Conservation (phyloP, 352 stramenopile genomes). For the Phytophthora multivora region DNA sequence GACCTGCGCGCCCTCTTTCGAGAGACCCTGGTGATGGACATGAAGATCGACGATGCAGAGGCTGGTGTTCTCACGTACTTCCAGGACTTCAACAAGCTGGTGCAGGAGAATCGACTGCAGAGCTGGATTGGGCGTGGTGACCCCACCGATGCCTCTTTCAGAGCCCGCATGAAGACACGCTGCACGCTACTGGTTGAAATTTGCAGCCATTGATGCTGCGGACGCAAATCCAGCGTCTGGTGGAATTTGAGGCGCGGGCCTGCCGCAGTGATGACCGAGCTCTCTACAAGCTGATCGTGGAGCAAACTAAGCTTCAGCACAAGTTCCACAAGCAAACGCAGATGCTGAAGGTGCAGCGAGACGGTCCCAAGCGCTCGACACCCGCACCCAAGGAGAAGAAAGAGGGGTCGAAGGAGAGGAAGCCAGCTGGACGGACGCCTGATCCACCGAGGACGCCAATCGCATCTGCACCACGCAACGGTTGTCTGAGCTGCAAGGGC, state of each 20-base stretch:
- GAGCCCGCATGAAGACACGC: constrained; percentile 9
- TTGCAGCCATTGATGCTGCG: constrained; percentile 13
- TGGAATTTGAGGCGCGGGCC: constrained; percentile 8
- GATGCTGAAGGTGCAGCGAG: constrained; percentile 4
- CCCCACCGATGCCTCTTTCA: neutral
- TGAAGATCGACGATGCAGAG: constrained; percentile 8
- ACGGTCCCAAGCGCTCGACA: neutral
- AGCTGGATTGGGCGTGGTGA: constrained; percentile 1
- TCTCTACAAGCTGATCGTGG: constrained; percentile 15
- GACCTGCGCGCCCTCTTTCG: constrained; percentile 18
- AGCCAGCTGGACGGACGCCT: neutral
- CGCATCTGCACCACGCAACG: constrained; percentile 1
- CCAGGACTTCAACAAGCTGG: constrained; percentile 11
- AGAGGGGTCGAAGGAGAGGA: neutral
- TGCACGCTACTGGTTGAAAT: constrained; percentile 18
- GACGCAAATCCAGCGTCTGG: constrained; percentile 15
- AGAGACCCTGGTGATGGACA: constrained; percentile 14
- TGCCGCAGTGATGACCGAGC: constrained; percentile 12
- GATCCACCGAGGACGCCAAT: neutral
- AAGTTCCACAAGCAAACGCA: constrained; percentile 8
- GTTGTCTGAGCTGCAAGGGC: constrained; percentile 21
- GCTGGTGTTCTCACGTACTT: constrained; percentile 17
- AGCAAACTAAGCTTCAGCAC: constrained; percentile 12
- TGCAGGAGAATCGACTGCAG: constrained; percentile 6
- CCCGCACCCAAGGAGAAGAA: constrained; percentile 1